A percentile compares a stretch with the other conserved stretches of the same genome.
Evolutionary conservation across 2,329 filamentous ascomycete species (phyloP).

Genomic region (Alternaria hordeiaustralica): DNA sequence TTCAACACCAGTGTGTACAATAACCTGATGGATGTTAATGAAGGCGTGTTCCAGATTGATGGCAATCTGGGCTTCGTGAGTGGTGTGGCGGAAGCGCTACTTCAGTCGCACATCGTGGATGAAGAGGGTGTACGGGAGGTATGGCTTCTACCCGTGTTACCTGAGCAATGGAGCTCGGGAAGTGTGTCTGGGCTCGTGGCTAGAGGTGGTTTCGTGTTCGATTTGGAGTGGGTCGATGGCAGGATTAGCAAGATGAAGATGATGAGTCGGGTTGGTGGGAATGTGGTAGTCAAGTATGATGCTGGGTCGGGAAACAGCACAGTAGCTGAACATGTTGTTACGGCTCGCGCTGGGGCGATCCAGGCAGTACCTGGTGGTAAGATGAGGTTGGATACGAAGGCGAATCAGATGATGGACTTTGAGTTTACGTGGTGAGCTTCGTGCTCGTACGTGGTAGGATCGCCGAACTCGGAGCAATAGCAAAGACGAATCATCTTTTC

Average conservation of each 20-base stretch:
- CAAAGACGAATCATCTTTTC: not conserved
- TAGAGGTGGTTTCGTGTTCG: conserved; percentile 24
- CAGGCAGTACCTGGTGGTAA: not conserved
- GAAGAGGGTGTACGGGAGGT: conserved; percentile 7
- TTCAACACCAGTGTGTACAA: conserved; percentile 13
- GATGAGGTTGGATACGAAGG: not conserved
- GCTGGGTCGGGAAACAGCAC: not conserved
- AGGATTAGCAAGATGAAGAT: conserved; percentile 25
- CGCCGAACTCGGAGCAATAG: not conserved
- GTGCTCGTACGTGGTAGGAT: conserved; percentile 7
- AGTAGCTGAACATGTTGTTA: not conserved
- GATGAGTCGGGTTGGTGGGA: conserved; percentile 8
- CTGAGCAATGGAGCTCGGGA: conserved; percentile 17
- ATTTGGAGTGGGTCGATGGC: conserved; percentile 22
- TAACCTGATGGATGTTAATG: conserved; percentile 16
- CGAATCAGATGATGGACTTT: not conserved
- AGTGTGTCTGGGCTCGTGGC: conserved; percentile 21
- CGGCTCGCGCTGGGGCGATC: not conserved
- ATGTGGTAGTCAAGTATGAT: conserved; percentile 2
- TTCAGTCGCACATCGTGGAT: conserved; percentile 43
- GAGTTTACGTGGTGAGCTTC: not conserved
- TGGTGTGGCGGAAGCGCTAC: conserved; percentile 55
- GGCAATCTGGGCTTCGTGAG: conserved; percentile 59
- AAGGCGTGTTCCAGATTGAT: conserved; percentile 36
- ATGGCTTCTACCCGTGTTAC: conserved; percentile 15